These are phyloP conservation scores for Yarrowia yakushimensis DNA, from an alignment of 805 yeast genomes.

Conservation along the genomic window DNA sequence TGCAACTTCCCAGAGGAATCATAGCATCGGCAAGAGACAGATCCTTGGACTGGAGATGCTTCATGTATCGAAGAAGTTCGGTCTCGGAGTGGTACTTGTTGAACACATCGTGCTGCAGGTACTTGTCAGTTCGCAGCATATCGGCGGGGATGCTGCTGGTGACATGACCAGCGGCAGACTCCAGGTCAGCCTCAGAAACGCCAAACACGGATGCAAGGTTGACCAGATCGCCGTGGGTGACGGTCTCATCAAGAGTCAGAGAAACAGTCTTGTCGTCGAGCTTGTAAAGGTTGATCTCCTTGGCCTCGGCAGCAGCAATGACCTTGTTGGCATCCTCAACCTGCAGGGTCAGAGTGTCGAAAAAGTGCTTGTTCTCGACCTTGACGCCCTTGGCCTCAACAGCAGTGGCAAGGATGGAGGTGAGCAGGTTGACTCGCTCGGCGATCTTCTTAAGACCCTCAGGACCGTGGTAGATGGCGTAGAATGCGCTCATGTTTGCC, in stretches of 20 bases:
- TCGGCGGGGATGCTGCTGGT: slow-evolving; percentile 46
- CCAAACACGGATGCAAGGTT: slow-evolving; percentile 61
- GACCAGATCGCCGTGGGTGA: slow-evolving; percentile 56
- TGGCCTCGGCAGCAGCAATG: slow-evolving; percentile 47
- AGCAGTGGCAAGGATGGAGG: slow-evolving; percentile 64
- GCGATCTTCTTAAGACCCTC: slow-evolving; percentile 79
- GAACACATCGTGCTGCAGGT: slow-evolving; percentile 71
- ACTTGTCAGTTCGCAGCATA: slow-evolving; percentile 35
- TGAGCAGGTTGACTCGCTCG: slow-evolving; percentile 65
- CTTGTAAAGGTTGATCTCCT: slow-evolving; percentile 73
- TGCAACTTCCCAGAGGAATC: slow-evolving; percentile 97
- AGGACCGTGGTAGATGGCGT: slow-evolving; percentile 95
- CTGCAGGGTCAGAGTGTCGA: slow-evolving; percentile 79
- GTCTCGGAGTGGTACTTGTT: slow-evolving; percentile 90
- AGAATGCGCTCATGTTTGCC: slow-evolving; percentile 94
- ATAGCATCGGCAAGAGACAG: slow-evolving; percentile 90
- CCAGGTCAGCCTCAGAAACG: slow-evolving; percentile 27
- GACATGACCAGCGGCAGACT: slow-evolving; percentile 26
- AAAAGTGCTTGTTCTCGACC: slow-evolving; percentile 61
- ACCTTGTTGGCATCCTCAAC: slow-evolving; percentile 29
- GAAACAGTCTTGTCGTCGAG: slow-evolving; percentile 61
- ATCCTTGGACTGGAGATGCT: slow-evolving; percentile 79
- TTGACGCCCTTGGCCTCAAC: slow-evolving; percentile 48
- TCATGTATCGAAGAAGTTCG: slow-evolving; percentile 86
- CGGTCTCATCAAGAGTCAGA: slow-evolving; percentile 89